Conservation (phyloP, 148 eudicot genomes). For the Talinum fruticosum region DNA sequence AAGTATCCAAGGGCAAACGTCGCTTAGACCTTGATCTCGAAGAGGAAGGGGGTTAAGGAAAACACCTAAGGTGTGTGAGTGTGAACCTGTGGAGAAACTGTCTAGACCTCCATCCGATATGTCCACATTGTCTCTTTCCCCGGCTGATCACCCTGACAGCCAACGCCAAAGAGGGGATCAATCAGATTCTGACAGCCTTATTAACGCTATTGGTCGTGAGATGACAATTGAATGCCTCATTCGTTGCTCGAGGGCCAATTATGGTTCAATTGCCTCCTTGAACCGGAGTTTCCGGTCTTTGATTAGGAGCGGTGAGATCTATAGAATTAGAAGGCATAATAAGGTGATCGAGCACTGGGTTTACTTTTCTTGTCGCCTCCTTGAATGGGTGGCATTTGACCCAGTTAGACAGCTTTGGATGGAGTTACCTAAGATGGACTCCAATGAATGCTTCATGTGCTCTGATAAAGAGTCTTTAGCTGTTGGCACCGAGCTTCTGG, state of each 20-base stretch:
- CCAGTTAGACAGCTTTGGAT: constrained; percentile 69
- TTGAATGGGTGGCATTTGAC: constrained; percentile 92
- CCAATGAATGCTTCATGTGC: constrained; percentile 61
- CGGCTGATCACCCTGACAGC: constrained; percentile 23
- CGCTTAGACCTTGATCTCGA: constrained; percentile 44
- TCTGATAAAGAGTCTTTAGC: constrained; percentile 88
- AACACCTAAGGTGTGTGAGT: constrained; percentile 25
- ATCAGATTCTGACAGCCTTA: constrained; percentile 50
- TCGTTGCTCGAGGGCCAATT: constrained; percentile 60
- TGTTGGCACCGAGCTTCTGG: constrained; percentile 87
- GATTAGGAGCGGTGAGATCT: constrained; percentile 61
- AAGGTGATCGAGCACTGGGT: constrained; percentile 81
- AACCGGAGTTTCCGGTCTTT: constrained; percentile 59
- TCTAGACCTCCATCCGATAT: constrained; percentile 17
- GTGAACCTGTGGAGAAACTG: constrained; percentile 19
- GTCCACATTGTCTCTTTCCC: constrained; percentile 26
- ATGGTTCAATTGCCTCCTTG: constrained; percentile 59
- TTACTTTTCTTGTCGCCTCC: constrained; percentile 75
- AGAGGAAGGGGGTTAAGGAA: constrained; percentile 38
- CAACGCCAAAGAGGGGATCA: constrained; percentile 32
- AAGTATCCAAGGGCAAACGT: constrained; percentile 47
- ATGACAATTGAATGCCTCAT: constrained; percentile 57
- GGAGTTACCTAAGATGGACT: constrained; percentile 62
- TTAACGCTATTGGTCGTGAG: constrained; percentile 56
- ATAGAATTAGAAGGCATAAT: constrained; percentile 48